Conservation (phyloP, 139 green algal species). For the Volvox reticuliferus region DNA sequence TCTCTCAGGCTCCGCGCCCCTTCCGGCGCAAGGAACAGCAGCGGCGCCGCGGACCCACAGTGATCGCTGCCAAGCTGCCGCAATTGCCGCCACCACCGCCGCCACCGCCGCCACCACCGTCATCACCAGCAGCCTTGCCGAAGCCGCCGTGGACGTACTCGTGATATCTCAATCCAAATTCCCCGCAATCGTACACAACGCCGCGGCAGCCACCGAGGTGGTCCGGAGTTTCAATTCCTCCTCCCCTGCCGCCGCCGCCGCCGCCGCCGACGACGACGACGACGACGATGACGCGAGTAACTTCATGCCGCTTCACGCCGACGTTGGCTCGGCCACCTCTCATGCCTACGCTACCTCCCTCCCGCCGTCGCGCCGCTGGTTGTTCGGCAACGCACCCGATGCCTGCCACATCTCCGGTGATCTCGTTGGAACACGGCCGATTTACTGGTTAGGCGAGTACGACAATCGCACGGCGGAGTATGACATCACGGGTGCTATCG, state of each 20-base stretch:
- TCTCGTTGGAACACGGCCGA: slow-evolving; percentile 29
- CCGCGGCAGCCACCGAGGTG: too few species aligned
- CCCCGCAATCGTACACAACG: too few species aligned
- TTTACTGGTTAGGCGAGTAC: slow-evolving; percentile 61
- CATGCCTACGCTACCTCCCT: slow-evolving; percentile 1
- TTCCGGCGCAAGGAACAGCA: too few species aligned
- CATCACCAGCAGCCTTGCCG: too few species aligned
- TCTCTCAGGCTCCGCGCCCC: too few species aligned
- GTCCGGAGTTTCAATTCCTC: too few species aligned
- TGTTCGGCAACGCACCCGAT: slow-evolving; percentile 56
- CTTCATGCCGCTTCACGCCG: neutral
- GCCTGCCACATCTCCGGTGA: slow-evolving; percentile 57
- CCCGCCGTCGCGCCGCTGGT: neutral
- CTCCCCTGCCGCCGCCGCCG: neutral
- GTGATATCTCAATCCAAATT: too few species aligned
- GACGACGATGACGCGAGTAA: neutral
- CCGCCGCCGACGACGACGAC: neutral
- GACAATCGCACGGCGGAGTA: slow-evolving; percentile 48
- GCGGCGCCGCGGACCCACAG: neutral
- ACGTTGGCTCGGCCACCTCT: neutral
- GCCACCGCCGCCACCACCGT: too few species aligned
- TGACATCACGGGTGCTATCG: slow-evolving; percentile 43
- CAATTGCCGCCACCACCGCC: neutral
- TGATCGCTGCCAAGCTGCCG: neutral
- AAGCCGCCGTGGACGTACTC: too few species aligned